Base-by-base conservation (phyloP, 179 eudicot genomes). In the Heliamphora pulchella region DNA sequence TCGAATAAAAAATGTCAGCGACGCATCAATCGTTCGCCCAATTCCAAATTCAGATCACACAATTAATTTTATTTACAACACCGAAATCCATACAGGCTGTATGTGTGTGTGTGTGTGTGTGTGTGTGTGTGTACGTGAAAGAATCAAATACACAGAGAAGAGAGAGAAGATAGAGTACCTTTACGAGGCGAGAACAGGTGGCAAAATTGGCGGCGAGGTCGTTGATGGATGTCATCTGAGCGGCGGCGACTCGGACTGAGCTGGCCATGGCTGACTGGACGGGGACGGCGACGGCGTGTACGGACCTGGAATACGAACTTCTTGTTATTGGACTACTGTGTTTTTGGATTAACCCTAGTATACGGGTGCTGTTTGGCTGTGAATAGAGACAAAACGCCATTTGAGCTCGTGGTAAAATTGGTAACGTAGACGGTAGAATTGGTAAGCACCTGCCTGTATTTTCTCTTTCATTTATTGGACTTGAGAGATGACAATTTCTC, bases 161-260 rank as follows among this genome's bases (percentile, higher is more conserved):
- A 71, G 77, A n/a, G n/a, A 50, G 51, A 54, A n/a, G 67, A 8
- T 43, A 65, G 44, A 51, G 5, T 61, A 91, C 95, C 92, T 91
- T 88, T 66, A 89, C 91, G 55, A 94, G 97, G 86, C 89, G 93
- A 78, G 92, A 87, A 76, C 98, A 94, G 81, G 97, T 91, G 83
- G 93, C 84, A 83, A 91, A 92, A 82, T 94, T 94, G 92, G 88
- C 79, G 85, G 91, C 87, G 78, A 92, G 87, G 75, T 94, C 94
- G 79, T 92, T 92, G 91, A 90, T 80, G 51, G 98, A 92, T 66
- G 98, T 94, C 94, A 94, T 94, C 90, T 94, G 97, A 62, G 95
- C 98, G 83, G 93, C 97, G 82, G 98, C 97, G 77, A 94, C 91
- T 72, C 93, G 89, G 72, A 88, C 86, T 68, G 90, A 83, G 82